These are phyloP conservation scores for Linnemannia elongata DNA, from an alignment of 192 early-diverging fungal genomes.

Conservation along the genomic window DNA sequence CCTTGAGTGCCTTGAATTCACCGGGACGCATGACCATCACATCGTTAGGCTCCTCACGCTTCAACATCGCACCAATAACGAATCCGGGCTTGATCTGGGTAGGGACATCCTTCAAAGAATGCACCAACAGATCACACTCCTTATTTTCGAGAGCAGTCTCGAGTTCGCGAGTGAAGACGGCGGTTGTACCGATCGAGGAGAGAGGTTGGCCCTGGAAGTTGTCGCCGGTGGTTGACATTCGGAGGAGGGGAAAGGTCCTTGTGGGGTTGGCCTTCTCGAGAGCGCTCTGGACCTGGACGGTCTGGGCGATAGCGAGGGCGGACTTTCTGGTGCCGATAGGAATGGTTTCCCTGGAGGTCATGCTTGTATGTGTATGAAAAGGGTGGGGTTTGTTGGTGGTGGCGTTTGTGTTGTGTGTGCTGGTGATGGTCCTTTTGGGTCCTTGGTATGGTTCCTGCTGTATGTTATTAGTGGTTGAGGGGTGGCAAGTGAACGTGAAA, in stretches of 20 bases:
- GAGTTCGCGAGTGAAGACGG: constrained; percentile 92
- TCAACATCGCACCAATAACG: constrained; percentile 83
- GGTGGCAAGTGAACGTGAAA: not conserved
- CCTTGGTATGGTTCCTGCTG: not conserved
- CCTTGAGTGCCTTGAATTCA: constrained; percentile 63
- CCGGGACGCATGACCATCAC: constrained; percentile 78
- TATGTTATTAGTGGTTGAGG: not conserved
- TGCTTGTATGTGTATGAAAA: constrained; percentile 4
- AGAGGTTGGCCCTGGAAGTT: constrained; percentile 86
- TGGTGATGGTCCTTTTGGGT: not conserved
- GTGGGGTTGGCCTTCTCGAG: constrained; percentile 67
- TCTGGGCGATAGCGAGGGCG: constrained; percentile 90
- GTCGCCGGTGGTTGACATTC: constrained; percentile 85
- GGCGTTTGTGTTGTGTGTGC: not conserved
- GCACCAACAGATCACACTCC: constrained; percentile 88
- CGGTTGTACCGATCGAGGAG: constrained; percentile 91
- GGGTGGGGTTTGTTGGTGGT: not conserved
- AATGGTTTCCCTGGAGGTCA: constrained; percentile 36
- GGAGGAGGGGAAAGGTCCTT: constrained; percentile 62
- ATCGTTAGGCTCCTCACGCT: constrained; percentile 94
- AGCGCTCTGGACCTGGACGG: constrained; percentile 72
- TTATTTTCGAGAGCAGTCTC: constrained; percentile 79
- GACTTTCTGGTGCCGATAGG: constrained; percentile 89
- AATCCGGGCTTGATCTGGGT: constrained; percentile 88
- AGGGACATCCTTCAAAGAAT: constrained; percentile 95